A percentile compares a stretch with the other conserved stretches of the same genome.
Conservation (phyloP, 2,329 filamentous ascomycete genomes). For the Penicillium psychrosexuale region DNA sequence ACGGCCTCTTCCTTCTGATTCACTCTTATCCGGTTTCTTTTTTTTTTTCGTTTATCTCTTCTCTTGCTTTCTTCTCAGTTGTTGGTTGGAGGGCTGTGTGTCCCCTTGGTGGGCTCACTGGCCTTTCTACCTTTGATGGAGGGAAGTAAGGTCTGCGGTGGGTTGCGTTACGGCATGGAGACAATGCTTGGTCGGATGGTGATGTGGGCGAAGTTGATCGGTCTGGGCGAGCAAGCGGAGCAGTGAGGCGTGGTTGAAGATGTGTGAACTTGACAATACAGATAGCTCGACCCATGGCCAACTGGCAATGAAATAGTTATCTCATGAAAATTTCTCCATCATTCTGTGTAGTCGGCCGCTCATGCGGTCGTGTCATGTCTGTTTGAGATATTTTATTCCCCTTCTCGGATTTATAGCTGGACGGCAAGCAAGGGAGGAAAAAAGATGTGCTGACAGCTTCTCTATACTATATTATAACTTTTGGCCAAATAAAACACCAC, state of each 20-base stretch:
- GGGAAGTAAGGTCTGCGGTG: neutral
- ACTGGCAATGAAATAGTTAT: neutral
- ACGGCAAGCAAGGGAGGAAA: too few relatives aligned
- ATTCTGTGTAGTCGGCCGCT: neutral
- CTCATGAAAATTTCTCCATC: neutral
- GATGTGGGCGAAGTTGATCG: neutral
- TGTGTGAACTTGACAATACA: neutral
- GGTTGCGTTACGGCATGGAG: neutral
- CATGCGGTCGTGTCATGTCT: neutral
- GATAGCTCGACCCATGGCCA: neutral
- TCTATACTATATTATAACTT: too few relatives aligned
- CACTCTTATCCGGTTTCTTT: slow-evolving; percentile 2
- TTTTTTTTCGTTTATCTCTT: slow-evolving; percentile 1
- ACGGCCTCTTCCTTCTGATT: slow-evolving; percentile 12
- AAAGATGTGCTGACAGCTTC: too few relatives aligned
- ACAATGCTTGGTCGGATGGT: neutral
- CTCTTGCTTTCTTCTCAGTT: slow-evolving; percentile 10
- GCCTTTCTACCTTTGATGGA: neutral
- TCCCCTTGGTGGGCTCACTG: neutral
- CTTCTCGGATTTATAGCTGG: neutral
- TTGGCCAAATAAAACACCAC: neutral
- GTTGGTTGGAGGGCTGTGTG: slow-evolving; percentile 7
- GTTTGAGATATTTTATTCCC: too few relatives aligned
- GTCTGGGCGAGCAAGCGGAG: neutral
- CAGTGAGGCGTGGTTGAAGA: neutral